These are phyloP conservation scores for Pythium aquatile DNA, from an alignment of 352 stramenopile species.

Conservation along the genomic window DNA sequence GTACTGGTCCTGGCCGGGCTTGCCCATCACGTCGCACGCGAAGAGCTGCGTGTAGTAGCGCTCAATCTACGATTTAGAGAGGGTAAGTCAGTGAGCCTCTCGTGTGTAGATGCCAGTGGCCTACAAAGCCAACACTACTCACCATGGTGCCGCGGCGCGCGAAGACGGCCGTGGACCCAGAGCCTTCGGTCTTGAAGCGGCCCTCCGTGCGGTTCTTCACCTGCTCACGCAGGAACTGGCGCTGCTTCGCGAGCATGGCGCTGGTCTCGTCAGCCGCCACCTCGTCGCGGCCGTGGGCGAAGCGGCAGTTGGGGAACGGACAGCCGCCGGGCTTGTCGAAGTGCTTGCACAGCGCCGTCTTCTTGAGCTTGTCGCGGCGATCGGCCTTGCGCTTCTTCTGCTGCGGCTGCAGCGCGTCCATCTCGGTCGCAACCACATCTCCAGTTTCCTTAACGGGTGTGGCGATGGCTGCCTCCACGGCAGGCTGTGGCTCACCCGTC, in stretches of 20 bases:
- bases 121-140: background rate
- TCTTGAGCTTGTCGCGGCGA: slow-evolving; percentile 63
- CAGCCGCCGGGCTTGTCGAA: slow-evolving; percentile 83
- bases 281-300: slow-evolving; percentile 57
- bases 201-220: slow-evolving; percentile 53
- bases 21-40: slow-evolving; percentile 74
- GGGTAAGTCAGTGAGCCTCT: background rate
- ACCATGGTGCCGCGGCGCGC: slow-evolving; percentile 76
- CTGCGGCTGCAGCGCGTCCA: slow-evolving; percentile 10
- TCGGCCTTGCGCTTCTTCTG: slow-evolving; percentile 67
- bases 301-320: slow-evolving; percentile 83
- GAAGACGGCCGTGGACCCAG: slow-evolving; percentile 20
- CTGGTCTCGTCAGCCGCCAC: slow-evolving; percentile 57
- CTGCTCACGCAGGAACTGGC: slow-evolving; percentile 81
- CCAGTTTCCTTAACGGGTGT: background rate
- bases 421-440: background rate
- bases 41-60: slow-evolving; percentile 88
- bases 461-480: background rate
- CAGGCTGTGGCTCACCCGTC: background rate
- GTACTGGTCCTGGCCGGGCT: slow-evolving; percentile 73
- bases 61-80: slow-evolving; percentile 51
- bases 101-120: no score
- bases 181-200: slow-evolving; percentile 48
- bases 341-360: slow-evolving; percentile 83
- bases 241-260: slow-evolving; percentile 66